Conservation (phyloP, 352 stramenopile genomes). For the Globisporangium abappressorium region DNA sequence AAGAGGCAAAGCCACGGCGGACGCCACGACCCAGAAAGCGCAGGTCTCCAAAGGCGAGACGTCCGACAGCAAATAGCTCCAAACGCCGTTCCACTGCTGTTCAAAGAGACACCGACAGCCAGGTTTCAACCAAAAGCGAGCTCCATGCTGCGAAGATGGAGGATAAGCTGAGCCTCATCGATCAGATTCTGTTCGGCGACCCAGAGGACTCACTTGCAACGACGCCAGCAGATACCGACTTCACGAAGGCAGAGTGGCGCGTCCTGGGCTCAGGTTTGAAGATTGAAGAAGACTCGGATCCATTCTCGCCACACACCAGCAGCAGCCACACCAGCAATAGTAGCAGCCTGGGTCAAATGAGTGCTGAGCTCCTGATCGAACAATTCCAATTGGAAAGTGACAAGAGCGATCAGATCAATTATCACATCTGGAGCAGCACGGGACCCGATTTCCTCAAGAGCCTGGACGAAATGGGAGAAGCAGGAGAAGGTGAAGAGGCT, state of each 20-base stretch:
- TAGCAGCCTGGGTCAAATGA: background rate
- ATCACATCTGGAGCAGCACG: background rate
- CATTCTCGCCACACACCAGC: background rate
- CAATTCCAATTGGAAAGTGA: constrained; percentile 7
- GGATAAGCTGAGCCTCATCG: constrained; percentile 3
- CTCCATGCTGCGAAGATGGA: constrained; percentile 1
- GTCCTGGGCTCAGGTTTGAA: background rate
- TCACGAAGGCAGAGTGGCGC: background rate
- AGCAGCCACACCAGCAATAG: background rate
- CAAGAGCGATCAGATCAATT: background rate
- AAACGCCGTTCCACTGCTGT: background rate
- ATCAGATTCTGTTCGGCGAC: constrained; percentile 5
- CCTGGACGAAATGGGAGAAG: background rate
- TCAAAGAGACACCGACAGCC: background rate
- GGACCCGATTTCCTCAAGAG: background rate
- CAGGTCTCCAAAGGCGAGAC: background rate
- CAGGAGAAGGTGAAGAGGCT: background rate
- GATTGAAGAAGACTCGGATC: background rate
- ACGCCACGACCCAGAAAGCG: background rate
- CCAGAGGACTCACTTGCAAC: background rate
- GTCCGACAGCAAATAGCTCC: background rate
- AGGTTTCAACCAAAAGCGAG: background rate
- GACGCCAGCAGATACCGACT: background rate
- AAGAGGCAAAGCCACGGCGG: background rate
- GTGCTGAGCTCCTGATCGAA: background rate